Evolutionary conservation across 1,284 basidiomycete genomes (phyloP).

Genomic region (Ceratobasidium theobromae): DNA sequence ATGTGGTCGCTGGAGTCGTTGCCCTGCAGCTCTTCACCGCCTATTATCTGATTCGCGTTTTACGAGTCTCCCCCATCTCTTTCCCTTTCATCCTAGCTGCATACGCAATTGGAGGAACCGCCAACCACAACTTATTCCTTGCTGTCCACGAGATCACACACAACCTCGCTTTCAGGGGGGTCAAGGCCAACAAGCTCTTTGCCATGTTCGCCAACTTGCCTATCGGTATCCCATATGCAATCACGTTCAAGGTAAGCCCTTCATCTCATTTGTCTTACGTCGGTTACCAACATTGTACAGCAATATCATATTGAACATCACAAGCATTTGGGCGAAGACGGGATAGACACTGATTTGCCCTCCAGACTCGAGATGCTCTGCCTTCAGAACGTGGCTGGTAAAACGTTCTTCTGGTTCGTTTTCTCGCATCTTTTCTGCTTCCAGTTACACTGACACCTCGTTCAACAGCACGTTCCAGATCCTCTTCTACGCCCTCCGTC

Average conservation of each 20-base stretch:
- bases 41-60: conserved; percentile 51
- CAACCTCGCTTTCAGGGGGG: conserved; percentile 88
- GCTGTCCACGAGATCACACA: conserved; percentile 99
- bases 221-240: conserved; percentile 93
- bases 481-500: conserved; percentile 95
- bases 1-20: conserved; percentile 79
- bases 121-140: conserved; percentile 96
- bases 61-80: conserved; percentile 67
- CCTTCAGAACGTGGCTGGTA: conserved; percentile 94
- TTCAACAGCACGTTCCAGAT: conserved; percentile 88
- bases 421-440: neutral
- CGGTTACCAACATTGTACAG: conserved; percentile 43
- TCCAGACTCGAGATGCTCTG: conserved; percentile 81
- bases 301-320: conserved; percentile 94
- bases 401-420: conserved; percentile 93
- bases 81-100: conserved; percentile 74
- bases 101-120: conserved; percentile 88
- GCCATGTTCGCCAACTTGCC: conserved; percentile 91
- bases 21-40: conserved; percentile 72
- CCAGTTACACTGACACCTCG: neutral
- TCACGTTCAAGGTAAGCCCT: conserved; percentile 83
- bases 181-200: conserved; percentile 81
- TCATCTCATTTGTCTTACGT: neutral
- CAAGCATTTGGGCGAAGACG: conserved; percentile 94
- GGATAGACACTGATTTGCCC: conserved; percentile 93